Base-by-base conservation (phyloP, 2,329 filamentous ascomycete species). In the Thelonectria olida region DNA sequence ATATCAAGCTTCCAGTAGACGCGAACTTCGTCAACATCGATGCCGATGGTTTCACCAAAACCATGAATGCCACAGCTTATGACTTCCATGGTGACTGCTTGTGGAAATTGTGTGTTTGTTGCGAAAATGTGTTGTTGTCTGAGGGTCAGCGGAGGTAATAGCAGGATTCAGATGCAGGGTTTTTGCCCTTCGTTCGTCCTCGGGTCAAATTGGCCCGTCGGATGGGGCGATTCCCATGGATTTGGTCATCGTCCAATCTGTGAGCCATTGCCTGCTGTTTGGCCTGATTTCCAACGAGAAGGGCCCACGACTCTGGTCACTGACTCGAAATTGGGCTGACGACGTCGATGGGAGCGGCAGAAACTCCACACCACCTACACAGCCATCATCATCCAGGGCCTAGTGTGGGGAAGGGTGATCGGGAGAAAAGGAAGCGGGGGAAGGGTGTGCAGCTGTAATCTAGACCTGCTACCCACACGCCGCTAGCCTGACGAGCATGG, bases 1-100 rank as follows among this genome's bases (percentile, higher is more conserved):
- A 72, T 70, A 8, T 73, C 52, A 2, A 79, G 63, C 6, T 67
- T 67, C 76, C 76, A 79, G 54, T 68, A 76, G 54, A 79, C 71
- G 27, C 74, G 73, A 12, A 79, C 66, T 42, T 75, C 69, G 44
- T 79, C 75, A 5, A 73, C 69, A 54, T 80, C 78, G 54, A 80
- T 77, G 5, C 78, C 77, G 7, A 79, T 62, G 2, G 72, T 69
- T 65, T 80, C 77, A 39, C 75, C 71, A 52, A 77, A 80, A 52
- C 73, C 75, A 52, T 80, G 76, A 17, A 80, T 78, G 20, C 77
- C 77, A 55, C 75, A 78, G 15, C 65, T 64, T 19, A 63, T 64
- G 19, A 79, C 63, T 48, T 71, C 63, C 66, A 77, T 73, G 19
- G 44, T 51, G 47, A 34, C 7, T 47, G 13, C 10, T 25, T 20